phyloP scores from a whole-genome alignment of 306 rosid genomes.

The Quercus bicolor region DNA sequence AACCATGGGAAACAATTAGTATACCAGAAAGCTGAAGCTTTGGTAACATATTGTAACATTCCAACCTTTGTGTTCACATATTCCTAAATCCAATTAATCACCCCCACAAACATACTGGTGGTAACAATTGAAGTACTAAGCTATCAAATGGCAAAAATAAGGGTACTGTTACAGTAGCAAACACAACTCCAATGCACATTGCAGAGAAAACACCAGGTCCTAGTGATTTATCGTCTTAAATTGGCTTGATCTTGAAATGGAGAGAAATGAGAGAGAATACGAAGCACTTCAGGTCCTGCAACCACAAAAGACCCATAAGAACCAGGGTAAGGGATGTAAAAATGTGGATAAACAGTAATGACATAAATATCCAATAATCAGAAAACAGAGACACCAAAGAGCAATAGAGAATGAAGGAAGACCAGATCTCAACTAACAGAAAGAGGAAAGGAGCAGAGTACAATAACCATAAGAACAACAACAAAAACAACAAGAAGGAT shows the following conservation, averaged over 20 bases:
- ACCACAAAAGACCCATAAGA: conserved; percentile 22
- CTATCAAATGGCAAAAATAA: neutral
- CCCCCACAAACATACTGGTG: neutral
- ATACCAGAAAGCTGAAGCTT: neutral
- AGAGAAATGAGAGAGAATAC: conserved; percentile 93
- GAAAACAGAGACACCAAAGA: neutral
- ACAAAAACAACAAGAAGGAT: neutral
- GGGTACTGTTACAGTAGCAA: conserved; percentile 12
- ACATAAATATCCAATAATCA: neutral
- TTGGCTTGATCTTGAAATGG: conserved; percentile 97
- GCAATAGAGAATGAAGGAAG: neutral
- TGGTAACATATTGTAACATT: neutral
- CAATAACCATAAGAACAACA: neutral
- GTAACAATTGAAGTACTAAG: neutral
- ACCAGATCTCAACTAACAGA: neutral
- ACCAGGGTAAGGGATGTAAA: neutral
- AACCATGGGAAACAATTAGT: neutral
- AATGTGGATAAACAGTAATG: conserved; percentile 2
- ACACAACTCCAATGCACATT: conserved; percentile 11
- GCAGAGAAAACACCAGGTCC: neutral
- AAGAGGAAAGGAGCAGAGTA: neutral
- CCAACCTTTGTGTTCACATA: neutral
- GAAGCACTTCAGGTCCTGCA: conserved; percentile 95
- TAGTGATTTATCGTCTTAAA: conserved; percentile 32
- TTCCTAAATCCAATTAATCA: neutral